These are phyloP conservation scores for Aspergillus persii DNA, from an alignment of 2,329 filamentous ascomycete species.

Conservation along the genomic window DNA sequence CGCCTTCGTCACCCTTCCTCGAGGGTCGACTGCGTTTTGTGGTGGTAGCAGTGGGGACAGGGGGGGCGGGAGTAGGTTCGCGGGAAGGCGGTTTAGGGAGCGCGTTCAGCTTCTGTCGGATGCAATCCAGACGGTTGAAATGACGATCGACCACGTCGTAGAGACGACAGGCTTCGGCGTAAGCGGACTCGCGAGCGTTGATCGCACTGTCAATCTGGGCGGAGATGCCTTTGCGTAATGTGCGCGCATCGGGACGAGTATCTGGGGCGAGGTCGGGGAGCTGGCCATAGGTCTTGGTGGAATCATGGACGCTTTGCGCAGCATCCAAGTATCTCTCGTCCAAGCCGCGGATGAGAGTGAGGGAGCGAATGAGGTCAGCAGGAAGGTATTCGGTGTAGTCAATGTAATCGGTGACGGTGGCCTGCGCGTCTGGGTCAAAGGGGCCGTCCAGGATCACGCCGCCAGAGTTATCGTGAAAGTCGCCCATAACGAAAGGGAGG, in stretches of 20 bases:
- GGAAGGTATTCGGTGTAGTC: constrained; percentile 69
- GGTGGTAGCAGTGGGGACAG: constrained; percentile 17
- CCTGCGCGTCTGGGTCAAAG: constrained; percentile 63
- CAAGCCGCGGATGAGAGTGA: constrained; percentile 57
- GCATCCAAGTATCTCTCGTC: constrained; percentile 46
- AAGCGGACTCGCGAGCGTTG: constrained; percentile 55
- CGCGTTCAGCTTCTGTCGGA: constrained; percentile 61
- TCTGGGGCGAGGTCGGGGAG: constrained; percentile 52
- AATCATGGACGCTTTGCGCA: constrained; percentile 41
- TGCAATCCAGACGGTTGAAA: constrained; percentile 56
- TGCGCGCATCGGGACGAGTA: constrained; percentile 51
- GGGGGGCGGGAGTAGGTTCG: constrained; percentile 56
- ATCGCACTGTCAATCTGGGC: constrained; percentile 54
- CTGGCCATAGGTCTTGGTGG: constrained; percentile 44
- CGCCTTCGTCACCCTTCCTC: constrained; percentile 36
- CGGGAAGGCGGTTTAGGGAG: constrained; percentile 60
- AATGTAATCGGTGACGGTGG: constrained; percentile 65
- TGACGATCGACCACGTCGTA: constrained; percentile 59
- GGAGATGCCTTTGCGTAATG: constrained; percentile 57
- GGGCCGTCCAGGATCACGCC: constrained; percentile 48
- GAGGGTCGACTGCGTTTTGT: constrained; percentile 40
- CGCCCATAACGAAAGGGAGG: constrained; percentile 32
- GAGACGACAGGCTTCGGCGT: constrained; percentile 56
- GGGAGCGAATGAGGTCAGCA: constrained; percentile 61
- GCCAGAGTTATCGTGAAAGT: constrained; percentile 36